Evolutionary conservation across 495 filamentous ascomycete genomes (phyloP).

Genomic region (Talaromyces adpressus): DNA sequence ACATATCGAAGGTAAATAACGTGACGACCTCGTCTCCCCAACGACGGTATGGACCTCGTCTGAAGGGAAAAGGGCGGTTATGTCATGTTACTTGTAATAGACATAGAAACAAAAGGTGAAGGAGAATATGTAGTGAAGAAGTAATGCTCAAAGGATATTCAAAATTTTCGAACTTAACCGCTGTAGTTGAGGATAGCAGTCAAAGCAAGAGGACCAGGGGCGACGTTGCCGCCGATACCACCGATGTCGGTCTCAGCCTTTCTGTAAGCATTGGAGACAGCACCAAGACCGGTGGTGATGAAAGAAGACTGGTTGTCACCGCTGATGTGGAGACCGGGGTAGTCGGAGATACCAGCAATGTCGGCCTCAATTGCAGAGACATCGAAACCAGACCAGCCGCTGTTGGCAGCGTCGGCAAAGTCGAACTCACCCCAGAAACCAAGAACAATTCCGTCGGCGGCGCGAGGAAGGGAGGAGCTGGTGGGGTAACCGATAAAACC

Average conservation of each 20-base stretch:
- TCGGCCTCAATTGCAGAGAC: conserved; percentile 33
- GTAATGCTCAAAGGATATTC: not conserved
- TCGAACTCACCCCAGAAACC: conserved; percentile 39
- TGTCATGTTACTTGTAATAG: not conserved
- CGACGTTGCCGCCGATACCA: conserved; percentile 34
- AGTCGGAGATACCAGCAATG: conserved; percentile 18
- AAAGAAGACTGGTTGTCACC: conserved; percentile 23
- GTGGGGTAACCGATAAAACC: conserved; percentile 19
- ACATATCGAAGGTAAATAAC: not conserved
- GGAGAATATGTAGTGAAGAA: not conserved
- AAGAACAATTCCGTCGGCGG: conserved; percentile 10
- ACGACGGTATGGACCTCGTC: not conserved
- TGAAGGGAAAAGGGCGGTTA: not conserved
- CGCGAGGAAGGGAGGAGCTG: conserved; percentile 8
- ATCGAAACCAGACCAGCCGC: conserved; percentile 35
- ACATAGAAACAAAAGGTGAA: conserved; percentile 3
- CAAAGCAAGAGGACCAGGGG: conserved; percentile 22
- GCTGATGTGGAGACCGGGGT: conserved; percentile 15
- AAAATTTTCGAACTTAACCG: conserved; percentile 13
- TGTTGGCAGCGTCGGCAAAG: conserved; percentile 27
- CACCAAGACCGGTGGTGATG: conserved; percentile 19
- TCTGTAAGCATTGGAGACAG: conserved; percentile 32
- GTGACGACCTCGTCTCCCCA: not conserved
- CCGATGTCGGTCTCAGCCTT: conserved; percentile 24
- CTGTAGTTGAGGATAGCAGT: conserved; percentile 25